Base-by-base conservation (phyloP, 2,329 filamentous ascomycete species). In the Fusarium torreyae region DNA sequence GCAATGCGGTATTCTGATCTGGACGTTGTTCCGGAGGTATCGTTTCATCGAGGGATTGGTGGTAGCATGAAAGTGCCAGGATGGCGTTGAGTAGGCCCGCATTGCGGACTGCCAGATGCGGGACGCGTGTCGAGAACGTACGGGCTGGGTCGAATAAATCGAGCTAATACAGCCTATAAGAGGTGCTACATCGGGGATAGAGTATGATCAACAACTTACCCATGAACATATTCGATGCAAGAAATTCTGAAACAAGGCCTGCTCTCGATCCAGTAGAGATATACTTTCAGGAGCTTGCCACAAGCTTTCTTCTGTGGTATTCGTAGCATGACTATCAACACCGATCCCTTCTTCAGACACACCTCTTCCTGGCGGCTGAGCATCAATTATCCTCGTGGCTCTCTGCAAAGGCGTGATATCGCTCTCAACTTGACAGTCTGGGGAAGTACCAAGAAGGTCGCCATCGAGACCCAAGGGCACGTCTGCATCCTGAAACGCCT, bases 41-140 rank as follows among this genome's bases (percentile, higher is more conserved):
- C 2, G 39, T 57, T 40, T 51, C 46, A 11, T 71, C 57, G 2
- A 67, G 55, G 3, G 69, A 71, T 40, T 59, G 69, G 3, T 71
- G 66, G 3, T 67, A 67, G 24, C 49, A 83, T 10, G 86, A 84
- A 4, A 89, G 78, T 2, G 87, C 87, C 6, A 89, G 78, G 7
- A 89, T 80, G 17, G 87, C 86, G 66, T 87, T 88, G 78, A 89
- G 82, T 5, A 89, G 71, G 1, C 87, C 87, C 26, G 83, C 77
- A 67, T 89, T 89, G 1, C 63, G 58, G 7, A 72, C 53, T 11
- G 73, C 71, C 17, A 75, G 63, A 42, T 68, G 72, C 2, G 69
- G 69, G 6, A 71, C 72, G 20, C 58, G 39, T 0, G 70, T 68
- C 2, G 73, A 74, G 26, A 75, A 73, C 2, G 59, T 72, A 1